Evolutionary conservation across 768 basidiomycete genomes (phyloP), one percentile per base, ranked within the genome.

Genomic region (Xerocomus potaroensis): DNA sequence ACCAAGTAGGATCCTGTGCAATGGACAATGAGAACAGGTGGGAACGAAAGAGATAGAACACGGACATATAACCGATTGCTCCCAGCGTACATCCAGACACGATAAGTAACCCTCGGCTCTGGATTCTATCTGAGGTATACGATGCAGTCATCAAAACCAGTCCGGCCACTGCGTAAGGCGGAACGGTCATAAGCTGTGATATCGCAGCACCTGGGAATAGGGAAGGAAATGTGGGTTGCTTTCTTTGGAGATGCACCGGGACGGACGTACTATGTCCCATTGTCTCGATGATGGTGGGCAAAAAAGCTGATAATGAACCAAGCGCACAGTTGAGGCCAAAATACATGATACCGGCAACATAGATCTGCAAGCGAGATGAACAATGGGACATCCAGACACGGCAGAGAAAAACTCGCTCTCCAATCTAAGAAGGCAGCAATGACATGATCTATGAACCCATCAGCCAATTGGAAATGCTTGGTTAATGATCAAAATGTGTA

Each of bases 271-370:
- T 70, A 56, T 67, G 68, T 8, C 72, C 75, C 59, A 77, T 74
- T 0, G 74, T 77, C 49, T 65, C 69, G 23, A 80, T 76, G 54
- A 80, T 78, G 0, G 77, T 79, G 2, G 78, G 78, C 18, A 80
- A 61, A 62, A 80, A 80, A 1, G 78, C 75, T 3, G 73, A 72
- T 8, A 74, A 66, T 7, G 78, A 77, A 15, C 75, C 72, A 0
- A 77, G 65, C 10, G 78, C 74, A 43, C 69, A 70, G 50, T 75
- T 74, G 7, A 72, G 62, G 14, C 71, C 76, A 48, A 78, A 77
- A 55, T 73, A 75, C 23, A 77, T 67, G 26, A 76, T 56, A 1
- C 75, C 76, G n/a, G 67, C 75, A 12, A 67, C 51, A 37, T 78
- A 77, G n/a, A 76, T 60, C 64, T 66, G 34, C 32, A 32, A 16